Conservation (phyloP, 2,329 filamentous ascomycete species). For the Cladosporium halotolerans region DNA sequence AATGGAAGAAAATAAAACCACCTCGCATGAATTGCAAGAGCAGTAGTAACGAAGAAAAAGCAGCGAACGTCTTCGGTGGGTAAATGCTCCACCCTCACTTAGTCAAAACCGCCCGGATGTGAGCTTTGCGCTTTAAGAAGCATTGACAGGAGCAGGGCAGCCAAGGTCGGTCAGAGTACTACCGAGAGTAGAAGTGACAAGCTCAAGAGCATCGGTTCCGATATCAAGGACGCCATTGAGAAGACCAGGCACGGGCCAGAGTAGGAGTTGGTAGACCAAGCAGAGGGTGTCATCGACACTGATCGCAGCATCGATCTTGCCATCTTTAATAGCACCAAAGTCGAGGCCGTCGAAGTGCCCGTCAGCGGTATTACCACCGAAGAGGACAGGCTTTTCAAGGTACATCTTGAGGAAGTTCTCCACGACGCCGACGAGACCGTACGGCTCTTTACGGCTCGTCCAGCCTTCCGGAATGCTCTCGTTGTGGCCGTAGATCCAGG, state of each 20-base stretch:
- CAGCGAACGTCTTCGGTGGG: too few species aligned
- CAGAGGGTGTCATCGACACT: slow-evolving; percentile 27
- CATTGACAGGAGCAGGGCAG: slow-evolving; percentile 5
- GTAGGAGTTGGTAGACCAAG: slow-evolving; percentile 37
- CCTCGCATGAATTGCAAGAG: too few species aligned
- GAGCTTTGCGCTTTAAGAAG: background rate
- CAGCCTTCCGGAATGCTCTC: slow-evolving; percentile 34
- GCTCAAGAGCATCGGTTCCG: background rate
- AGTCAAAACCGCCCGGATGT: too few species aligned
- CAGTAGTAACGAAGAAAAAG: too few species aligned
- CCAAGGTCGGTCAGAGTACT: background rate
- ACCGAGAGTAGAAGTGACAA: background rate
- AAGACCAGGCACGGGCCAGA: background rate
- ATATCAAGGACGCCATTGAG: slow-evolving; percentile 1
- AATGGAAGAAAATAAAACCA: too few species aligned
- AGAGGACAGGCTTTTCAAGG: slow-evolving; percentile 36
- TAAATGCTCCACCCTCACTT: too few species aligned
- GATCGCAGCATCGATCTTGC: slow-evolving; percentile 28
- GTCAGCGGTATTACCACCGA: slow-evolving; percentile 38
- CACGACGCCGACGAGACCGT: slow-evolving; percentile 29
- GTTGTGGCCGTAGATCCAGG: slow-evolving; percentile 21
- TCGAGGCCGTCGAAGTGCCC: slow-evolving; percentile 35
- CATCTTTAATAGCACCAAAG: slow-evolving; percentile 33
- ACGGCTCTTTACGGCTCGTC: slow-evolving; percentile 28
- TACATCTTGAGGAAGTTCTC: slow-evolving; percentile 37